phyloP scores from a whole-genome alignment of 2,329 filamentous ascomycete genomes.

The Hortaea werneckii region DNA sequence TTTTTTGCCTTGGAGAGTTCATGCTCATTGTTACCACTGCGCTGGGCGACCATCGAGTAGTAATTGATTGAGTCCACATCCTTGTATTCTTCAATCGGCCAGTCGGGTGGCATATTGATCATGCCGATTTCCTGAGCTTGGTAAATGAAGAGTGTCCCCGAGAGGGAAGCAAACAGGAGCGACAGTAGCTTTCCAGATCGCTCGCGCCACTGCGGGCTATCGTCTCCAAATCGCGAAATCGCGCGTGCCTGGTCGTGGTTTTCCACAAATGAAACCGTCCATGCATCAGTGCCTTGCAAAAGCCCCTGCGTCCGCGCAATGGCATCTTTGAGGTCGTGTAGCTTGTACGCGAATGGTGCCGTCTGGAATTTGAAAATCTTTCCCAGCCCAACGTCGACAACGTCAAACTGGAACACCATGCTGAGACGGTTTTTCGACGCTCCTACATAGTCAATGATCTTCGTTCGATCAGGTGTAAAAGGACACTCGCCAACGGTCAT shows the following conservation, averaged over 20 bases:
- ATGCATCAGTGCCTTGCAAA: constrained; percentile 48
- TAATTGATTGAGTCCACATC: constrained; percentile 48
- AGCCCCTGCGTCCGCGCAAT: constrained; percentile 21
- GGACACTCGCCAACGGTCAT: constrained; percentile 45
- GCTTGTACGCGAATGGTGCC: constrained; percentile 7
- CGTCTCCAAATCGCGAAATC: constrained; percentile 42
- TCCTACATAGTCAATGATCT: constrained; percentile 44
- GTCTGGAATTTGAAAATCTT: constrained; percentile 14
- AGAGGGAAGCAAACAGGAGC: constrained; percentile 46
- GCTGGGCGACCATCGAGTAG: constrained; percentile 29
- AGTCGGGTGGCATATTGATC: constrained; percentile 51
- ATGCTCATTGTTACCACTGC: constrained; percentile 21
- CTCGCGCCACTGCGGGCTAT: constrained; percentile 40
- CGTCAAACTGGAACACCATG: constrained; percentile 65
- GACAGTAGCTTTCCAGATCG: constrained; percentile 51
- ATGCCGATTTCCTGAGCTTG: constrained; percentile 62
- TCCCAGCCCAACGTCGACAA: constrained; percentile 36
- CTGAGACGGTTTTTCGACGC: constrained; percentile 47
- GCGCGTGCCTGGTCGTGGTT: constrained; percentile 52
- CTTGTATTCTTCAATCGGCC: constrained; percentile 53
- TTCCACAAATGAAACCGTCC: constrained; percentile 55
- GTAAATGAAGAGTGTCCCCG: constrained; percentile 58
- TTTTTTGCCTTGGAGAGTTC: constrained; percentile 38
- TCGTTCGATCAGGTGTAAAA: constrained; percentile 35
- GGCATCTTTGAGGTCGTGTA: constrained; percentile 15